Evolutionary conservation across 108 stramenopile species (phyloP), one percentile per base, ranked within the genome.

Genomic region (Cyclotella sp.): DNA sequence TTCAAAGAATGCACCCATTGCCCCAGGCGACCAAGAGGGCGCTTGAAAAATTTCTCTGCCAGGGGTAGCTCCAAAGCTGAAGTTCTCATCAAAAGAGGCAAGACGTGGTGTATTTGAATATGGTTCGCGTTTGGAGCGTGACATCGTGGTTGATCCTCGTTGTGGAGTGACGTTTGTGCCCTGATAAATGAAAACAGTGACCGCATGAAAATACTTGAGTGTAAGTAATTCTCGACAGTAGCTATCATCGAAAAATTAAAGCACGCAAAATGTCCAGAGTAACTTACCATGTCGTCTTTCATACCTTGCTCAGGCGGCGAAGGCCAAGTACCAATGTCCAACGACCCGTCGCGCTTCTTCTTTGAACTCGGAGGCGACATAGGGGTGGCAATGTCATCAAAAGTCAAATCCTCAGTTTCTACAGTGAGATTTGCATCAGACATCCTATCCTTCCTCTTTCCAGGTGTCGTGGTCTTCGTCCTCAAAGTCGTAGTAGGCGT

Each of bases 331-430:
- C 24, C 43, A 39, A 52, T 40, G 1, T 24, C 62, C 45, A 63
- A 45, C 22, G 63, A 60, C 1, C 30, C 58, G 16, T 72, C 78
- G 52, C 42, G 51, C 67, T 68, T 73, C 68, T 74, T 74, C 68
- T 80, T 80, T 15, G 73, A 69, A 41, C 72, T 73, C 1, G 79
- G 79, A 26, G 79, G 79, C 43, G 72, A 73, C 46, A 74, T 21
- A 3, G 63, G 64, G 22, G 57, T 63, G 22, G 47, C 59, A 4
- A 58, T 68, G 13, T 76, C 64, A 18, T 80, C 72, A 27, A 65
- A 69, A 2, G 70, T 46, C n/a, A 69, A 18, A 7, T 80, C 73
- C 0, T 53, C 64, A 21, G 79, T 80, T 1, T 73, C 68, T 27
- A 74, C 67, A 2, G 79, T 80, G 9, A 59, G 29, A 69, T 80